These are phyloP conservation scores for Bretziella fagacearum DNA, from an alignment of 2,329 filamentous ascomycete genomes.

Conservation along the genomic window DNA sequence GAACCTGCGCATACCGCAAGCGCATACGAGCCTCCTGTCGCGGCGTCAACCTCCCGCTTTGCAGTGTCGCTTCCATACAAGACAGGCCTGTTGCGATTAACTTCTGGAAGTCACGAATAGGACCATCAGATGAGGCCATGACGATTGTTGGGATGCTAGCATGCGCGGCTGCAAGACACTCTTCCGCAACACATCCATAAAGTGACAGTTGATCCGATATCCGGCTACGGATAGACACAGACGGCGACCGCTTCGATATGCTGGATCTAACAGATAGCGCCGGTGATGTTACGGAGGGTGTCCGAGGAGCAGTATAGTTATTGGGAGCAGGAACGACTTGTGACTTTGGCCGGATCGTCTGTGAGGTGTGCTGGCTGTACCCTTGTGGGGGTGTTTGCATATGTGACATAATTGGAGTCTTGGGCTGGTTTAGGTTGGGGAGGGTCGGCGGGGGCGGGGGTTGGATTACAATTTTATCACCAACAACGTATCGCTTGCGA, in stretches of 20 bases:
- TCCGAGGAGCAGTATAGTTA: conserved; percentile 12
- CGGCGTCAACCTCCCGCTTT: conserved; percentile 41
- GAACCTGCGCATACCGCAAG: conserved; percentile 51
- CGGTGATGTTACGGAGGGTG: conserved; percentile 27
- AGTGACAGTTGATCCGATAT: conserved; percentile 39
- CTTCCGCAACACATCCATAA: conserved; percentile 55
- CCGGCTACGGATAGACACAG: conserved; percentile 24
- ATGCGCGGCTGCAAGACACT: conserved; percentile 54
- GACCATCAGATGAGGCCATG: conserved; percentile 30
- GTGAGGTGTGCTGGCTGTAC: conserved; percentile 18
- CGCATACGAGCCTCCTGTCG: conserved; percentile 52
- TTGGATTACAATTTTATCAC: not conserved
- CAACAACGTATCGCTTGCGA: not conserved
- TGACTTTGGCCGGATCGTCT: conserved; percentile 23
- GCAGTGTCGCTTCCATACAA: conserved; percentile 54
- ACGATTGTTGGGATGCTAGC: conserved; percentile 27
- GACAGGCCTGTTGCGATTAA: conserved; percentile 55
- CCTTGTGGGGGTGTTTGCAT: conserved; percentile 14
- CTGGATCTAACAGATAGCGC: conserved; percentile 25
- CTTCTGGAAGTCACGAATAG: conserved; percentile 44
- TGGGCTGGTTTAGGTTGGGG: conserved; percentile 12
- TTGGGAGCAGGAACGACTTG: not conserved
- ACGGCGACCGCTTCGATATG: conserved; percentile 28
- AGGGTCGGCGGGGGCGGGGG: conserved; percentile 19
- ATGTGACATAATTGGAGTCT: conserved; percentile 9